A percentile compares a stretch with the other conserved stretches of the same genome.
Conservation (phyloP, 2,329 filamentous ascomycete genomes). For the Huntiella decipiens region DNA sequence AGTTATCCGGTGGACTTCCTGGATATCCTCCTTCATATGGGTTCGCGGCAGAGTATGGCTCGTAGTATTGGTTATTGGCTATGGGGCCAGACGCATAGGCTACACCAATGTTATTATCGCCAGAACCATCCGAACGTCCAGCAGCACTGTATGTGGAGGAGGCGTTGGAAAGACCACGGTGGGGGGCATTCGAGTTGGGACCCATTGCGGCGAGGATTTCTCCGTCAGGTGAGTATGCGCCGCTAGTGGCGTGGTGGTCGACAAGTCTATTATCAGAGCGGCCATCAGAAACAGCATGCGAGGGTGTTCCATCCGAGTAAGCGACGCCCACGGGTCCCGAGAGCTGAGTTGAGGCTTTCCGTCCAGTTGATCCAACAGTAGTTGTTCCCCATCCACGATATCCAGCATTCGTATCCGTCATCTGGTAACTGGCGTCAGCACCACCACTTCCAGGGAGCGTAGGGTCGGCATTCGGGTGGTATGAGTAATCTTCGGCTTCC, state of each 20-base stretch:
- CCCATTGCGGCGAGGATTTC: constrained; percentile 74
- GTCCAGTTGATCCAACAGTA: constrained; percentile 38
- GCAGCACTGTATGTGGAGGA: constrained; percentile 87
- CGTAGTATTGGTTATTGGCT: constrained; percentile 25
- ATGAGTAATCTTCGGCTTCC: constrained; percentile 92
- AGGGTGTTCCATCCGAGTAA: constrained; percentile 48
- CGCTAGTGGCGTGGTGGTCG: constrained; percentile 20
- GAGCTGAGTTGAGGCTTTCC: constrained; percentile 77
- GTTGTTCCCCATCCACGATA: constrained; percentile 93
- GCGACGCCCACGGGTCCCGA: constrained; percentile 50
- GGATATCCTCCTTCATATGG: constrained; percentile 12
- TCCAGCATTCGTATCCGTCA: constrained; percentile 54
- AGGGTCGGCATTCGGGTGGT: constrained; percentile 93
- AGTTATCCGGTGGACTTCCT: not conserved
- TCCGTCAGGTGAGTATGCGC: constrained; percentile 43
- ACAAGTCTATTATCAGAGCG: constrained; percentile 49
- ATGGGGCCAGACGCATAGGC: constrained; percentile 25
- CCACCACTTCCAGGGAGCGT: constrained; percentile 39
- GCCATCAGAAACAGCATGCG: constrained; percentile 49
- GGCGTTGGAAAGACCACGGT: constrained; percentile 81
- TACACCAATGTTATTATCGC: constrained; percentile 26
- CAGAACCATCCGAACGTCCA: constrained; percentile 52
- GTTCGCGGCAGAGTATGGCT: constrained; percentile 17
- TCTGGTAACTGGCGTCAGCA: constrained; percentile 43
- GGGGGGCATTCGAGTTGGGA: constrained; percentile 49